phyloP scores from a whole-genome alignment of 768 basidiomycete genomes.

The Cystofilobasidium bisporidii region DNA sequence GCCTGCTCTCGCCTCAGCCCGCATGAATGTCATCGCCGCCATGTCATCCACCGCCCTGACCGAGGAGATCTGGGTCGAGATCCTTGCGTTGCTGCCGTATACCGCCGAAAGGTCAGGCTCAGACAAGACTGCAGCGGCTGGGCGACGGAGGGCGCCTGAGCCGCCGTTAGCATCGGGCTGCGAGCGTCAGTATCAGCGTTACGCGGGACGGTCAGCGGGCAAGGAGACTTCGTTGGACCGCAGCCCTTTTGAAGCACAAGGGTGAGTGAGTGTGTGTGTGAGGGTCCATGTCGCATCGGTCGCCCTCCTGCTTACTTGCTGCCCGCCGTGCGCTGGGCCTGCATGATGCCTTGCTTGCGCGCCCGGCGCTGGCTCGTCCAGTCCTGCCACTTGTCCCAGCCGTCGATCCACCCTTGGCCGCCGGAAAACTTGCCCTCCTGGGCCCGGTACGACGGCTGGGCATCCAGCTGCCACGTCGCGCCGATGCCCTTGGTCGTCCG shows the following conservation, averaged over 20 bases:
- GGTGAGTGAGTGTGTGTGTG: too few species aligned
- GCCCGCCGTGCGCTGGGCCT: not conserved
- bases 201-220: too few species aligned
- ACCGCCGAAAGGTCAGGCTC: too few species aligned
- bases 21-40: too few species aligned
- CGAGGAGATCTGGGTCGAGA: not conserved
- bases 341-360: too few species aligned
- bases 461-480: conserved; percentile 3
- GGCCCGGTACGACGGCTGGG: conserved; percentile 1
- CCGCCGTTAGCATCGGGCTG: too few species aligned
- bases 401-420: conserved; percentile 16
- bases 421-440: conserved; percentile 19
- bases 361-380: not conserved
- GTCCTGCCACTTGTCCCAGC: conserved; percentile 20
- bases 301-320: too few species aligned
- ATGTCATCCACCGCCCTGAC: not conserved
- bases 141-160: not conserved
- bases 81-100: not conserved
- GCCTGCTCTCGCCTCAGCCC: not conserved
- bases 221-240: too few species aligned
- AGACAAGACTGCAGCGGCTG: too few species aligned
- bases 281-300: not conserved
- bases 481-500: not conserved
- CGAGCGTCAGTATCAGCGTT: too few species aligned
- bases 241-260: too few species aligned